phyloP scores from a whole-genome alignment of 164 flowering plant species.

The Chimonanthus praecox region DNA sequence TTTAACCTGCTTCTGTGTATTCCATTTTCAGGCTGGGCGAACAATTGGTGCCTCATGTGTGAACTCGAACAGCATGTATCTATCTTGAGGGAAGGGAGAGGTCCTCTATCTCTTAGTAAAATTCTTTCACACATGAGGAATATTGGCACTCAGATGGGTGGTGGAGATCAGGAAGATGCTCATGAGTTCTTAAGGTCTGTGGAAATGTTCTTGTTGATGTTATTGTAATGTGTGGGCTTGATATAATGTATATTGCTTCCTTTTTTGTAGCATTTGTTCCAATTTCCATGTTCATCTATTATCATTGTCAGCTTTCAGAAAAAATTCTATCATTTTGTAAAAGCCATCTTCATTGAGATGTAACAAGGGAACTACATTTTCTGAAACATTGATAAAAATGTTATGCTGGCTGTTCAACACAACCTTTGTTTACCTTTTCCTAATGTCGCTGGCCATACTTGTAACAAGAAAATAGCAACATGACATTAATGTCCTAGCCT shows the following conservation, averaged over 20 bases:
- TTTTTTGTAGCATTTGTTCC: not conserved
- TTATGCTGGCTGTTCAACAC: too few relatives aligned
- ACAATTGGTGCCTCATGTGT: conserved; percentile 81
- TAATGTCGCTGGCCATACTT: too few relatives aligned
- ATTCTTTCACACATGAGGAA: conserved; percentile 57
- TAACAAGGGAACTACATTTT: not conserved
- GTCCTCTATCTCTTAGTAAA: conserved; percentile 60
- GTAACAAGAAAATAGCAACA: too few relatives aligned
- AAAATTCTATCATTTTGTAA: too few relatives aligned
- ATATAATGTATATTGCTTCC: not conserved
- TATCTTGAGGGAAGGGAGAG: conserved; percentile 51
- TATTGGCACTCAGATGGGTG: conserved; percentile 62
- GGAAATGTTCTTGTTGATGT: not conserved
- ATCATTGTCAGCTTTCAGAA: not conserved
- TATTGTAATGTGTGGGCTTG: not conserved
- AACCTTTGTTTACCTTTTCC: too few relatives aligned
- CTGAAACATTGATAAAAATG: not conserved
- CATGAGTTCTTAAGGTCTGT: conserved; percentile 85
- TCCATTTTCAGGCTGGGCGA: conserved; percentile 39
- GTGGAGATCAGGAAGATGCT: conserved; percentile 94
- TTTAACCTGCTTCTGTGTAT: not conserved
- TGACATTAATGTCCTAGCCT: too few relatives aligned
- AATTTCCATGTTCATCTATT: not conserved
- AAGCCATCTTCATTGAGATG: too few relatives aligned
- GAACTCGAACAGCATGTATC: conserved; percentile 67